Evolutionary conservation across 495 filamentous ascomycete genomes (phyloP).

Genomic region (Aspergillus cavernicola): DNA sequence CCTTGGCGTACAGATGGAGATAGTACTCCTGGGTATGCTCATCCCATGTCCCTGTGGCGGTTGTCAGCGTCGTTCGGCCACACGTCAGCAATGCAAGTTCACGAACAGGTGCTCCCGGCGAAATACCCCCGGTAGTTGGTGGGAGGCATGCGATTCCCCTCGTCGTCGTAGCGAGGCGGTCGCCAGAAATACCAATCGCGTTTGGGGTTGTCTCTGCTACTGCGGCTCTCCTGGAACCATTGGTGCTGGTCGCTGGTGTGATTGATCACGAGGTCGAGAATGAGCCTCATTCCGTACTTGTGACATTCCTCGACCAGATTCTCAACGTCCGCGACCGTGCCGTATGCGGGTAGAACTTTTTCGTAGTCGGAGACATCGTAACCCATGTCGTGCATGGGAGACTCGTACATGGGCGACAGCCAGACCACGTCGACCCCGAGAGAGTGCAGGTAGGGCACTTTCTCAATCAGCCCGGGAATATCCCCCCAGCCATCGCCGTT

Average conservation of each 20-base stretch:
- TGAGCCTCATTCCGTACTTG: conserved; percentile 47
- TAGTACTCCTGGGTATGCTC: conserved; percentile 51
- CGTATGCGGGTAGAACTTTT: conserved; percentile 50
- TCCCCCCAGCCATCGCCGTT: conserved; percentile 32
- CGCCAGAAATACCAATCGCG: conserved; percentile 62
- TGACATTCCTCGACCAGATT: conserved; percentile 46
- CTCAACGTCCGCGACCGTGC: conserved; percentile 53
- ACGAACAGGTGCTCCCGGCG: conserved; percentile 45
- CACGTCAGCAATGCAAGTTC: neutral
- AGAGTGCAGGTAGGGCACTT: conserved; percentile 50
- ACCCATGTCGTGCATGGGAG: conserved; percentile 54
- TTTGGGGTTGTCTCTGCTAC: conserved; percentile 43
- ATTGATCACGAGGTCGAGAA: conserved; percentile 58
- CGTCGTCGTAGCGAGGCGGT: conserved; percentile 40
- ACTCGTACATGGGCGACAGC: conserved; percentile 41
- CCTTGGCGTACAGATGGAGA: conserved; percentile 46
- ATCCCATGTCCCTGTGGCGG: conserved; percentile 39
- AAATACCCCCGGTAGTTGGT: conserved; percentile 58
- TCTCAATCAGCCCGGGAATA: conserved; percentile 12
- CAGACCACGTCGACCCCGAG: conserved; percentile 40
- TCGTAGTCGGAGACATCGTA: conserved; percentile 60
- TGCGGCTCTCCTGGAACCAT: conserved; percentile 53
- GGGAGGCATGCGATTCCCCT: conserved; percentile 51
- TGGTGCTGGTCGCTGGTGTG: conserved; percentile 56
- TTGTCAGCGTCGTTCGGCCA: neutral